phyloP scores from a whole-genome alignment of 176 grass and related monocot species.

The Aechmea fasciata region DNA sequence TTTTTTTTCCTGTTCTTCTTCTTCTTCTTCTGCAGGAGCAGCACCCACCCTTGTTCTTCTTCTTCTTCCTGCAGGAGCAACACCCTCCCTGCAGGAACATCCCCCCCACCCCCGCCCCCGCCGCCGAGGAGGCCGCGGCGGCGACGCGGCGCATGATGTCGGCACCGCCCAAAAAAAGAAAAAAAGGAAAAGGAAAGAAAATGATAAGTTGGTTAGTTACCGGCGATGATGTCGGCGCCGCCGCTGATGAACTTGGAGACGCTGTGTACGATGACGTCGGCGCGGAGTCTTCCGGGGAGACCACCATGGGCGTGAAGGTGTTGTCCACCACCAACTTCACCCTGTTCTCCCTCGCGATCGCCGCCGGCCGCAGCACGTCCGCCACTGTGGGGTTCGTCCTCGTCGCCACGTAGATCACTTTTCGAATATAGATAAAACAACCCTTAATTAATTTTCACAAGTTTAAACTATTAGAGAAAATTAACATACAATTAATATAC shows the following conservation, averaged over 20 bases:
- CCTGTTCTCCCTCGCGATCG: slow-evolving; percentile 58
- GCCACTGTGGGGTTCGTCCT: slow-evolving; percentile 91
- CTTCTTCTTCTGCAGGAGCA: no score
- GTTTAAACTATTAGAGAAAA: no score
- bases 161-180: background rate
- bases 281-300: slow-evolving; percentile 72
- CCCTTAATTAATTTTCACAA: no score
- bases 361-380: slow-evolving; percentile 60
- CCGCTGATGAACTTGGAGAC: slow-evolving; percentile 98
- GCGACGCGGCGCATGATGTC: no score
- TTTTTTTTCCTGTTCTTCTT: no score
- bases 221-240: slow-evolving; percentile 90
- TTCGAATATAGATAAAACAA: no score
- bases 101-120: no score
- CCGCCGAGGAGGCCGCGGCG: no score
- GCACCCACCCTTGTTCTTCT: no score
- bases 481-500: no score
- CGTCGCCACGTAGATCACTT: slow-evolving; percentile 77
- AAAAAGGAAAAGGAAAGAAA: background rate
- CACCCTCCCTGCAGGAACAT: no score
- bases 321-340: slow-evolving; percentile 88
- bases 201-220: slow-evolving; percentile 22
- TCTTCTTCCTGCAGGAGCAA: no score
- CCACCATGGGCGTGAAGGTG: slow-evolving; percentile 79
- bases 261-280: slow-evolving; percentile 92